These are phyloP conservation scores for Exophiala calicioides DNA, from an alignment of 2,329 filamentous ascomycete species.

Conservation along the genomic window DNA sequence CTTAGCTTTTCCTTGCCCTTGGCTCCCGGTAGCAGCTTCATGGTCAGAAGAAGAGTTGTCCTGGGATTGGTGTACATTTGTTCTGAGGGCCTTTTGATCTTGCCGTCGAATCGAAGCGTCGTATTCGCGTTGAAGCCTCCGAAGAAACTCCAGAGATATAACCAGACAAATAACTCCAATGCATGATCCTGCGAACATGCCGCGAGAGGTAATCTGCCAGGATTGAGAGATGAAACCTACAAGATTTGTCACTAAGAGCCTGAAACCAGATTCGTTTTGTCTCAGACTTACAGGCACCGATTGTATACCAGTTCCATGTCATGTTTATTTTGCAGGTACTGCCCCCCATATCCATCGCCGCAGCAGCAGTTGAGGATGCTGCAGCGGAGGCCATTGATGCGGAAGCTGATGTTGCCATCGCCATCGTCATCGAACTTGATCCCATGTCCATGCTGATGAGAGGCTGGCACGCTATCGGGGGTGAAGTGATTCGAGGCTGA, in stretches of 20 bases:
- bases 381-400: not conserved
- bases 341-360: constrained; percentile 13
- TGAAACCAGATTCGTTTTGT: constrained; percentile 61
- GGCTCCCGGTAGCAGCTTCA: not conserved
- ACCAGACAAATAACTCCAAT: constrained; percentile 76
- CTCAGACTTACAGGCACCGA: constrained; percentile 61
- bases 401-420: not conserved
- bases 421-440: not conserved
- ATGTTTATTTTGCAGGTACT: constrained; percentile 50
- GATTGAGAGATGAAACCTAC: constrained; percentile 68
- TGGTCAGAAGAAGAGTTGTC: not conserved
- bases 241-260: constrained; percentile 55
- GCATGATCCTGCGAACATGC: constrained; percentile 77
- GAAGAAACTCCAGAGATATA: constrained; percentile 69
- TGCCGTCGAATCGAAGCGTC: constrained; percentile 56
- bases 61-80: too few relatives aligned
- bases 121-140: constrained; percentile 70
- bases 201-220: constrained; percentile 72
- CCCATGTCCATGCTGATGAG: not conserved
- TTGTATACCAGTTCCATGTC: constrained; percentile 77
- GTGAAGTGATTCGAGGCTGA: not conserved
- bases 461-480: not conserved
- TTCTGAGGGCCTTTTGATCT: constrained; percentile 18
- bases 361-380: not conserved
- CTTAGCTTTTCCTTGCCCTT: not conserved